Conservation (phyloP, 2,329 filamentous ascomycete genomes). For the Amesomyces nigricolor region DNA sequence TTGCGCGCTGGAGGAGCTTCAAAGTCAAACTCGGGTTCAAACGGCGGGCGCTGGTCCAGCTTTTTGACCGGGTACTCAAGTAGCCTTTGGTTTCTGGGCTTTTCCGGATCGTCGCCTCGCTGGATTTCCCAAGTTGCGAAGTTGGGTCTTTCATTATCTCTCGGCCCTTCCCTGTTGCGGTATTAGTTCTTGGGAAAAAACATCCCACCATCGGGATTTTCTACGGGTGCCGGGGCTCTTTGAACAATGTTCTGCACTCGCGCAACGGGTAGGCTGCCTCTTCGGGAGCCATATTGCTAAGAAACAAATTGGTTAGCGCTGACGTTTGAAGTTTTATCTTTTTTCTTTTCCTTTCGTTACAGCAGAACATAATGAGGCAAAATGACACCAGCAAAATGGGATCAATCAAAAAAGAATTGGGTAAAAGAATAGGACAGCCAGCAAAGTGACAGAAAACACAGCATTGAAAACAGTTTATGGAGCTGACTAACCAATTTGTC, state of each 20-base stretch:
- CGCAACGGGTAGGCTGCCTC: not conserved
- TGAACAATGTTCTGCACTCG: not conserved
- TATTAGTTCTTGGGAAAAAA: not conserved
- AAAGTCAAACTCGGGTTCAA: not conserved
- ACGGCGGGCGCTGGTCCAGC: not conserved
- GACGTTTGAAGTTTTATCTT: too few relatives aligned
- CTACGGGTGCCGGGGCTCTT: not conserved
- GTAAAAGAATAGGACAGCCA: too few relatives aligned
- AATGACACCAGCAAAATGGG: too few relatives aligned
- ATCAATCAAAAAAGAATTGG: too few relatives aligned
- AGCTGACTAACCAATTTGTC: too few relatives aligned
- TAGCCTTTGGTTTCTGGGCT: not conserved
- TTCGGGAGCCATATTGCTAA: not conserved
- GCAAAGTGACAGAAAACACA: too few relatives aligned
- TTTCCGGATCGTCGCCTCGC: not conserved
- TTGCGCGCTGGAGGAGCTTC: not conserved
- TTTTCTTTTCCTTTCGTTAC: too few relatives aligned
- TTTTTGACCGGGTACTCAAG: constrained; percentile 3
- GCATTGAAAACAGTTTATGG: too few relatives aligned
- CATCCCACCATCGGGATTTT: not conserved
- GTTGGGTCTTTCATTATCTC: not conserved
- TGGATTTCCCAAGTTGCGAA: not conserved
- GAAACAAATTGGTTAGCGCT: not conserved
- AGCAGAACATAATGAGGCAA: too few relatives aligned
- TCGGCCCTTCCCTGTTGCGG: not conserved